A percentile compares a stretch with the other conserved stretches of the same genome.
These are phyloP conservation scores for Phlebopus sp. DNA, from an alignment of 1,284 basidiomycete species.

Conservation along the genomic window DNA sequence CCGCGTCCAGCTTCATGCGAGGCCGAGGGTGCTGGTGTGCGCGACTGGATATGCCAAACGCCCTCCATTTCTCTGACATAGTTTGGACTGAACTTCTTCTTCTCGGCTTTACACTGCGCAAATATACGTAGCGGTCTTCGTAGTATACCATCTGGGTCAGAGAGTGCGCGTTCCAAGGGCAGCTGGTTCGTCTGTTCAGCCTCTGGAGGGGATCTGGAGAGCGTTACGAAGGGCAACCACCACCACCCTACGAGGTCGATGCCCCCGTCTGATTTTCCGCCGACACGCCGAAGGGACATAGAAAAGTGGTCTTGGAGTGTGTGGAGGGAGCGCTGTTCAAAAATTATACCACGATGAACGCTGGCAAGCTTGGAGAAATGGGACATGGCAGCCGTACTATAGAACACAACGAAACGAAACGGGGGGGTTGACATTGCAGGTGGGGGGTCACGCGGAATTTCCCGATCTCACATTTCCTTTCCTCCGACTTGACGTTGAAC, in stretches of 20 bases:
- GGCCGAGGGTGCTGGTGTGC: background rate
- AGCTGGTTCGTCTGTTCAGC: background rate
- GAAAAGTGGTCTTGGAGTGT: constrained; percentile 66
- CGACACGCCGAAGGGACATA: constrained; percentile 77
- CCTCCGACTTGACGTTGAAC: background rate
- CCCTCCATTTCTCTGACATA: constrained; percentile 88
- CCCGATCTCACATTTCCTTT: constrained; percentile 14
- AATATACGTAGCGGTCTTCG: constrained; percentile 66
- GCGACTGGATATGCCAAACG: constrained; percentile 47
- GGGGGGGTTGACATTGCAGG: constrained; percentile 7
- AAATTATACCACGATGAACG: constrained; percentile 65
- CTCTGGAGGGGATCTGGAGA: background rate
- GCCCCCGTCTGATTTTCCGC: constrained; percentile 82
- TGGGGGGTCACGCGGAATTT: constrained; percentile 23
- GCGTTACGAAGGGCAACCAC: constrained; percentile 61
- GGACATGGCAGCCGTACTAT: no score
- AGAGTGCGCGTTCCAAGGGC: constrained; percentile 7
- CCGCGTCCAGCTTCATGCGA: constrained; percentile 4
- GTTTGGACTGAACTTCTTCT: constrained; percentile 72
- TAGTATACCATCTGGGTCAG: constrained; percentile 19
- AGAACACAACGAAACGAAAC: no score
- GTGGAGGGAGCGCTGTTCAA: constrained; percentile 67
- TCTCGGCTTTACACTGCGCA: constrained; percentile 89
- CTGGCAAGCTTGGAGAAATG: constrained; percentile 33
- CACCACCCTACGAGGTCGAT: constrained; percentile 92